These are phyloP conservation scores for Diplodia corticola DNA, from an alignment of 2,329 filamentous ascomycete genomes.

Conservation along the genomic window DNA sequence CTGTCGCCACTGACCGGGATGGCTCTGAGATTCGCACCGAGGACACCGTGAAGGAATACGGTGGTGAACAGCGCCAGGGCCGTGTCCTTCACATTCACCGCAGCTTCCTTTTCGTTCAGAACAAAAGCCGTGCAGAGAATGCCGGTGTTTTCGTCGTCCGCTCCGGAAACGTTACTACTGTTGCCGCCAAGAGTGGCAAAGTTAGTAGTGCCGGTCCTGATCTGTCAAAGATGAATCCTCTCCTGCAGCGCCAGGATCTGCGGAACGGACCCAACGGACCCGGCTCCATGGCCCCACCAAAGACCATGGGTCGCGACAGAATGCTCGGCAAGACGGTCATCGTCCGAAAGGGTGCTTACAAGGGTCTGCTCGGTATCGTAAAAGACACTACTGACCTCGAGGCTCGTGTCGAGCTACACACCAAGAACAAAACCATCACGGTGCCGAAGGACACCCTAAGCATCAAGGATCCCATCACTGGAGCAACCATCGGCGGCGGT, in stretches of 20 bases:
- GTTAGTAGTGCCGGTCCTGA: constrained; percentile 73
- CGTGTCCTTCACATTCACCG: constrained; percentile 93
- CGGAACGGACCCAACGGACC: constrained; percentile 42
- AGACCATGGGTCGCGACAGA: constrained; percentile 73
- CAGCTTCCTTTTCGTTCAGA: constrained; percentile 88
- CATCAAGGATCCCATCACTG: constrained; percentile 79
- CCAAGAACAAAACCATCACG: constrained; percentile 87
- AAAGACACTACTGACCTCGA: constrained; percentile 87
- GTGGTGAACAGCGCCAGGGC: constrained; percentile 81
- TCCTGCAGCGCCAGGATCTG: constrained; percentile 67
- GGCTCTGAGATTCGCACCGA: constrained; percentile 90
- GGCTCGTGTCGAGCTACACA: constrained; percentile 89
- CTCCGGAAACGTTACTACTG: constrained; percentile 80
- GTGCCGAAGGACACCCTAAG: constrained; percentile 78
- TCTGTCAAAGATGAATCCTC: constrained; percentile 88
- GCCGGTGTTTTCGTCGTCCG: constrained; percentile 86
- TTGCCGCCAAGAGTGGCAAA: constrained; percentile 91
- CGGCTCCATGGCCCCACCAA: constrained; percentile 64
- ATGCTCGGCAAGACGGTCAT: constrained; percentile 90
- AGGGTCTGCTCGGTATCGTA: constrained; percentile 90
- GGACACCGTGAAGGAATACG: constrained; percentile 87
- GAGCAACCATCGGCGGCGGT: constrained; percentile 71
- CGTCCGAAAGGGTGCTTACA: constrained; percentile 83
- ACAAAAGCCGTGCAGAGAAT: constrained; percentile 80
- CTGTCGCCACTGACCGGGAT: constrained; percentile 88